Base-by-base conservation (phyloP, 768 basidiomycete genomes). In the Lactifluus volemus region DNA sequence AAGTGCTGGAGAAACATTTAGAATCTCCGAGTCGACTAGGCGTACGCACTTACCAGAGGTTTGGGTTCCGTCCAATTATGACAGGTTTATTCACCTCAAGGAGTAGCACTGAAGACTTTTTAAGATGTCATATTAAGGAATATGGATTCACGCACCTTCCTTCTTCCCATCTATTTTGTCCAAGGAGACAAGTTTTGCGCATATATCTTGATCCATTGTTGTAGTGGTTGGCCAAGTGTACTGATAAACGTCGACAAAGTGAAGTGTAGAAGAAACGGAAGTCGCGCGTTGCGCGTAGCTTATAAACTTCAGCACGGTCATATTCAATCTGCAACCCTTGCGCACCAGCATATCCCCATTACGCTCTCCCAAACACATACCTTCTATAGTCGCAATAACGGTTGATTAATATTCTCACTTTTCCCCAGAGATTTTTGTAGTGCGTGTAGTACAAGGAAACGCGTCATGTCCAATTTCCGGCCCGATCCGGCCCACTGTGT, bases 1-100 rank as follows among this genome's bases (percentile, higher is more conserved):
- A 92, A 44, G 86, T 74, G 64, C 75, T 76, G 48, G 52, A 32
- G 51, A 50, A 21, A 4, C 11, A 34, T 38, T 12, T 34, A 30
- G n/a, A 50, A 39, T 32, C 50, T 29, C 12, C 42, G 59, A 7
- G 25, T 17, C n/a, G 41, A 45, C 57, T 44, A 11, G 5, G 36
- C 30, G 53, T 4, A 42, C 38, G 55, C 30, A 58, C 69, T 45
- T 64, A 89, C 88, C 88, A 90, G 47, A 77, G 71, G 21, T 79
- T 75, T n/a, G 85, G 81, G 66, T 88, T 85, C 67, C 89, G 78
- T 21, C 89, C 89, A 49, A 92, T 85, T 0, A 77, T 81, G 7
- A 81, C 78, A 6, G 89, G 85, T 64, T 78, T 82, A 60, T 81
- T 80, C 51, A 88, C 70, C 44, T 78, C 82, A 44, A 92, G 70